Percentiles rank a stretch among this genome's conserved stretches.
Evolutionary conservation across 2,329 filamentous ascomycete genomes (phyloP).

Genomic region (Aspergillus pseudonomiae): DNA sequence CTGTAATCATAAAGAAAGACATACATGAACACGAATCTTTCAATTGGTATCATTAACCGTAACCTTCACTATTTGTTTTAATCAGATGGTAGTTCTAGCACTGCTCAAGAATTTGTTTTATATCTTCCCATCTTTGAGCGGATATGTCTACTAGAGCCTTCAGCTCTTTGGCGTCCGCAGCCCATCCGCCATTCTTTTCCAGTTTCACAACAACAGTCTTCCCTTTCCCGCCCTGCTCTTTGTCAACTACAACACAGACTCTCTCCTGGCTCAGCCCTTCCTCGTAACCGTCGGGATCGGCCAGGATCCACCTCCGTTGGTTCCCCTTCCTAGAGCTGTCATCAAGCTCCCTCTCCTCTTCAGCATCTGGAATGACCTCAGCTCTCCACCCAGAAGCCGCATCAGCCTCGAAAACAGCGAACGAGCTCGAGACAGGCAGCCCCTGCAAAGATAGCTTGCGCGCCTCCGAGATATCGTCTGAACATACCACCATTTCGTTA

Average conservation of each 20-base stretch:
- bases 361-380: slow-evolving; percentile 38
- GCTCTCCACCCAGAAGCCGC: slow-evolving; percentile 42
- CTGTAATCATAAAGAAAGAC: background rate
- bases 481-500: slow-evolving; percentile 76
- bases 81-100: slow-evolving; percentile 24
- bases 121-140: slow-evolving; percentile 66
- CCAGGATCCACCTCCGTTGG: slow-evolving; percentile 68
- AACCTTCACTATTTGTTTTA: slow-evolving; percentile 12
- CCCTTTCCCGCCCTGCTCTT: slow-evolving; percentile 48
- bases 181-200: slow-evolving; percentile 80
- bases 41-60: slow-evolving; percentile 32
- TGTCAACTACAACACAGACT: slow-evolving; percentile 81
- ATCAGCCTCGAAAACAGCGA: slow-evolving; percentile 73
- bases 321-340: slow-evolving; percentile 47
- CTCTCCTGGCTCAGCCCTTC: slow-evolving; percentile 80
- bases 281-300: slow-evolving; percentile 88
- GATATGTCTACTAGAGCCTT: slow-evolving; percentile 62
- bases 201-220: slow-evolving; percentile 65
- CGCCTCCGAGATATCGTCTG: slow-evolving; percentile 58
- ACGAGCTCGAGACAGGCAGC: slow-evolving; percentile 75
- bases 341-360: slow-evolving; percentile 40
- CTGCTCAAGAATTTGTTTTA: slow-evolving; percentile 46
- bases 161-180: slow-evolving; percentile 67
- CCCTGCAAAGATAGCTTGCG: slow-evolving; percentile 62
- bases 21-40: background rate